Percentiles rank a stretch among this genome's conserved stretches.
phyloP scores from a whole-genome alignment of 2,329 filamentous ascomycete genomes.

The Ceratocystis huliohia region DNA sequence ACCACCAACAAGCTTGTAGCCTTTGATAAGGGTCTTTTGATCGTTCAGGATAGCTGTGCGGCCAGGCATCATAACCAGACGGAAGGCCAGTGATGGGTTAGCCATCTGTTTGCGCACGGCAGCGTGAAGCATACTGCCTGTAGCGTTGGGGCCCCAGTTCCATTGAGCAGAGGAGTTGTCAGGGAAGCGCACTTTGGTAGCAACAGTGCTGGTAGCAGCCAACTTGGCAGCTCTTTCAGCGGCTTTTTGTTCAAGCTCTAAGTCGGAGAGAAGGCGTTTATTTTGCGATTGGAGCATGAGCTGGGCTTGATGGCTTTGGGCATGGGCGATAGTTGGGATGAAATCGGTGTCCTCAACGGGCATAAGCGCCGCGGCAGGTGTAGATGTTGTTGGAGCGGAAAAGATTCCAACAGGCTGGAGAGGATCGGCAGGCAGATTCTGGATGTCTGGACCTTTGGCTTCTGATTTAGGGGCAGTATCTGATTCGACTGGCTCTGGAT shows the following conservation, averaged over 20 bases:
- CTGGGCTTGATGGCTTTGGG: conserved; percentile 58
- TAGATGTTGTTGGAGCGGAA: conserved; percentile 59
- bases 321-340: conserved; percentile 61
- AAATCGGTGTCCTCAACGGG: conserved; percentile 62
- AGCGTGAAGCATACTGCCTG: conserved; percentile 57
- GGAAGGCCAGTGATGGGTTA: conserved; percentile 52
- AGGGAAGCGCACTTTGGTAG: conserved; percentile 73
- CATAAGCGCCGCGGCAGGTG: conserved; percentile 58
- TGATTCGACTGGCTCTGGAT: conserved; percentile 14
- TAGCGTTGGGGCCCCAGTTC: conserved; percentile 55
- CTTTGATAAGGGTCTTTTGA: conserved; percentile 49
- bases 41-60: conserved; percentile 39
- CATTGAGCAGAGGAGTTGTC: conserved; percentile 70
- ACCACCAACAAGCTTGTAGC: conserved; percentile 50
- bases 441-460: neutral
- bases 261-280: conserved; percentile 67
- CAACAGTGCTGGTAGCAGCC: conserved; percentile 52
- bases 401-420: conserved; percentile 56
- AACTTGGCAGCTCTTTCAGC: conserved; percentile 53
- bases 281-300: conserved; percentile 54
- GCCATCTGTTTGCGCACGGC: conserved; percentile 63
- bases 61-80: conserved; percentile 50
- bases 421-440: conserved; percentile 25
- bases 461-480: conserved; percentile 21
- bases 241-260: conserved; percentile 60